These are phyloP conservation scores for Peltaster fructicola DNA, from an alignment of 2,329 filamentous ascomycete genomes.

Conservation along the genomic window DNA sequence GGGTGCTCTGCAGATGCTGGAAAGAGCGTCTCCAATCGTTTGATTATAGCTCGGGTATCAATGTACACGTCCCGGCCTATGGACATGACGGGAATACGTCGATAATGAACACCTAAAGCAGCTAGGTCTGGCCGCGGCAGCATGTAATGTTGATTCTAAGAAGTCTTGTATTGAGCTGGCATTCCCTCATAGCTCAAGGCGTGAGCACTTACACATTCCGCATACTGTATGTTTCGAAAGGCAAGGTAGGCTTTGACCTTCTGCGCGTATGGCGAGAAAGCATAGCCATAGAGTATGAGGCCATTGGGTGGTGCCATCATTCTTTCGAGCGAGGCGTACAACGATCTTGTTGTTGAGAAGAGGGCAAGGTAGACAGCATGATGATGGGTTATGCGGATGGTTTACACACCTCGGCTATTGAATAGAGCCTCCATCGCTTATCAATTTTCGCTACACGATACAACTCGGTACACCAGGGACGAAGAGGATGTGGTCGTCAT, in stretches of 20 bases:
- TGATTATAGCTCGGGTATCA: slow-evolving; percentile 16
- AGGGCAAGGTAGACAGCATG: too few relatives aligned
- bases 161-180: too few relatives aligned
- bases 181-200: too few relatives aligned
- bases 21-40: slow-evolving; percentile 10
- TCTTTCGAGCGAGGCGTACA: too few relatives aligned
- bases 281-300: slow-evolving; percentile 46
- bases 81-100: slow-evolving; percentile 15
- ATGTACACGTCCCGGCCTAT: slow-evolving; percentile 18
- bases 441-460: too few relatives aligned
- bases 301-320: slow-evolving; percentile 4
- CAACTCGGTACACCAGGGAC: too few relatives aligned
- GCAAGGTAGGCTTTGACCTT: slow-evolving; percentile 51
- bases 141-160: slow-evolving; percentile 3
- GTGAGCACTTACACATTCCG: too few relatives aligned
- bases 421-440: too few relatives aligned
- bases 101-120: slow-evolving; percentile 5
- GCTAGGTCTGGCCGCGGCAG: slow-evolving; percentile 7
- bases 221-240: slow-evolving; percentile 45
- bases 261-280: slow-evolving; percentile 45
- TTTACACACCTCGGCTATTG: too few relatives aligned
- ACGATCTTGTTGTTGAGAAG: too few relatives aligned
- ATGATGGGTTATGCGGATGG: too few relatives aligned
- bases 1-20: slow-evolving; percentile 1
- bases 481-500: too few relatives aligned